Conservation (phyloP, 2,329 filamentous ascomycete species). For the Cordyceps militaris region DNA sequence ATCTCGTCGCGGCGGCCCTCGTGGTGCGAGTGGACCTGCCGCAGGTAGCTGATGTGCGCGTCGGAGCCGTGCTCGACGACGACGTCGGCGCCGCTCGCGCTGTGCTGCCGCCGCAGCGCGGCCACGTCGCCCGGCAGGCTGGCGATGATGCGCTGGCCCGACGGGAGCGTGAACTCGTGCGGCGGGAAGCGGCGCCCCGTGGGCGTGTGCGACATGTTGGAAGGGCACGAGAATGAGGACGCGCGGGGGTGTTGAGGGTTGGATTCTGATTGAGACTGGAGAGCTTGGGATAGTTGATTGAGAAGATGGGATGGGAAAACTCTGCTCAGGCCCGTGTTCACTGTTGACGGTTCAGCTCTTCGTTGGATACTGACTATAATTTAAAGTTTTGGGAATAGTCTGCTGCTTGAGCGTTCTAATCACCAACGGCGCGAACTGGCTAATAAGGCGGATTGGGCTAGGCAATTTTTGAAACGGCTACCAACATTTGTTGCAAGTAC, state of each 20-base stretch:
- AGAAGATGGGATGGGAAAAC: neutral
- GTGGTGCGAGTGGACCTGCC: constrained; percentile 46
- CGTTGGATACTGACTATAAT: neutral
- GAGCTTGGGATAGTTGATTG: too few relatives aligned
- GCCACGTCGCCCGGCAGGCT: constrained; percentile 49
- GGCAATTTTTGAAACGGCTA: neutral
- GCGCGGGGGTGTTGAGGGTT: too few relatives aligned
- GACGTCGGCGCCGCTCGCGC: constrained; percentile 40
- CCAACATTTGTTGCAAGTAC: too few relatives aligned
- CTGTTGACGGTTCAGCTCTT: neutral
- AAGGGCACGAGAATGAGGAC: neutral
- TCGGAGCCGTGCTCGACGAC: constrained; percentile 51
- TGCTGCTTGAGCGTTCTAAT: too few relatives aligned
- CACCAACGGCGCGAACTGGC: too few relatives aligned
- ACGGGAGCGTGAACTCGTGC: constrained; percentile 47
- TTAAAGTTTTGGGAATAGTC: constrained; percentile 1
- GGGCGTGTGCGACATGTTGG: constrained; percentile 1
- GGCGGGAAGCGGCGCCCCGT: neutral
- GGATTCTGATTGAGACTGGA: too few relatives aligned
- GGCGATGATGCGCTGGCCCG: constrained; percentile 50
- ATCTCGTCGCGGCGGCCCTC: constrained; percentile 39
- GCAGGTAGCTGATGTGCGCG: constrained; percentile 40
- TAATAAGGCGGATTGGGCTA: neutral
- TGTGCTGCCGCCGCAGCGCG: constrained; percentile 38
- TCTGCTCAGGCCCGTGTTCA: neutral